Conservation (phyloP, 345 rosid species). For the Syzygium jambos region DNA sequence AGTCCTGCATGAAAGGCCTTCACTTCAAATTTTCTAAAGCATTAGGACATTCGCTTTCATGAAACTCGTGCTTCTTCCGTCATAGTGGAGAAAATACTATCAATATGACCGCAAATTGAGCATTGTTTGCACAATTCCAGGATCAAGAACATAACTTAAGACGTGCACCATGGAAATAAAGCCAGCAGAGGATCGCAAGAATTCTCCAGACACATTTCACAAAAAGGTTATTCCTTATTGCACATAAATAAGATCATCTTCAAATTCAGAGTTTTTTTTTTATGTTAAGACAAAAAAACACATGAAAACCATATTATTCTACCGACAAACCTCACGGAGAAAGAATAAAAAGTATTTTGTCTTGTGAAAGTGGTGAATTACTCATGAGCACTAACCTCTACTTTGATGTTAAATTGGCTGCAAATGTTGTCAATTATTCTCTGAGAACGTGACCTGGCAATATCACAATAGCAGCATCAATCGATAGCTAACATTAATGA, state of each 20-base stretch:
- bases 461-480: neutral
- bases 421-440: constrained; percentile 57
- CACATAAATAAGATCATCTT: neutral
- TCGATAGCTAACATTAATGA: neutral
- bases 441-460: constrained; percentile 53
- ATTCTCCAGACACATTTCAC: neutral
- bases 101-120: neutral
- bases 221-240: neutral
- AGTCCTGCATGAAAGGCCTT: neutral
- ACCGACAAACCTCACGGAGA: neutral
- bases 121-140: neutral
- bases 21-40: neutral
- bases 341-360: neutral
- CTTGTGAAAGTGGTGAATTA: neutral
- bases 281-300: neutral
- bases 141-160: neutral
- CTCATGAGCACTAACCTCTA: constrained; percentile 34
- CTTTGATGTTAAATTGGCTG: constrained; percentile 56
- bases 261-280: neutral
- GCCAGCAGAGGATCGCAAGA: neutral
- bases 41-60: neutral
- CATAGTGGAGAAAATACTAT: neutral
- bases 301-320: neutral
- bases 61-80: neutral
- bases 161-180: neutral